These are phyloP conservation scores for Suillus clintonianus DNA, from an alignment of 768 basidiomycete genomes.

Conservation along the genomic window DNA sequence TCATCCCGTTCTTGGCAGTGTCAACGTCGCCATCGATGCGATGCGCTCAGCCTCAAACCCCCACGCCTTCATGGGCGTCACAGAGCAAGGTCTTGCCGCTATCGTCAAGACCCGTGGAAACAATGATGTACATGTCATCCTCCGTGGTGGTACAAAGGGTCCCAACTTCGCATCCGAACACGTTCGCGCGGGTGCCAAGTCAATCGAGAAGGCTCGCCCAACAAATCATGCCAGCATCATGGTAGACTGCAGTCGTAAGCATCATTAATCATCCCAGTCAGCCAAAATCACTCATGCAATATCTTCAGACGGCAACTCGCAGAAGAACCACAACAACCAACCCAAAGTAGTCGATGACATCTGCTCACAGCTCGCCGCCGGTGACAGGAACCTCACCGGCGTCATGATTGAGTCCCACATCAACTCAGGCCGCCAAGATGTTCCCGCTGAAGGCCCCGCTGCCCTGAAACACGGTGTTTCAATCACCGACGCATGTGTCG, in stretches of 20 bases:
- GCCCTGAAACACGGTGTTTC: constrained; percentile 78
- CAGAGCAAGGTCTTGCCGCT: constrained; percentile 84
- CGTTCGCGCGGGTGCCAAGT: constrained; percentile 61
- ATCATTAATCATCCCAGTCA: neutral
- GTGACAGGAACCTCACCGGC: constrained; percentile 76
- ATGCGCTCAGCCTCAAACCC: constrained; percentile 92
- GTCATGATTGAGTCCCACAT: constrained; percentile 98
- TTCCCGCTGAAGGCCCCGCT: constrained; percentile 69
- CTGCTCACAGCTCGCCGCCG: constrained; percentile 71
- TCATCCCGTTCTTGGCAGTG: constrained; percentile 36
- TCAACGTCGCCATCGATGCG: constrained; percentile 92
- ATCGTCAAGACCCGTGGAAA: constrained; percentile 91
- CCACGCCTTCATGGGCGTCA: constrained; percentile 96
- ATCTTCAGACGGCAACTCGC: constrained; percentile 84
- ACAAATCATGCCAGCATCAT: constrained; percentile 67
- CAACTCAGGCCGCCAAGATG: constrained; percentile 87
- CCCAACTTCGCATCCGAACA: constrained; percentile 84
- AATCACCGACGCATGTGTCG: constrained; percentile 91
- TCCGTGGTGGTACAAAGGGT: constrained; percentile 89
- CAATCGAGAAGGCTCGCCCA: constrained; percentile 65
- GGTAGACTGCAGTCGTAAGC: constrained; percentile 83
- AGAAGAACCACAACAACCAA: constrained; percentile 93
- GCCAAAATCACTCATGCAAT: neutral
- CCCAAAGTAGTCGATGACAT: constrained; percentile 75
- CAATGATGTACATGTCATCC: constrained; percentile 91